These are phyloP conservation scores for Tolypocladium ovalisporum DNA, from an alignment of 2,329 filamentous ascomycete species.

Conservation along the genomic window DNA sequence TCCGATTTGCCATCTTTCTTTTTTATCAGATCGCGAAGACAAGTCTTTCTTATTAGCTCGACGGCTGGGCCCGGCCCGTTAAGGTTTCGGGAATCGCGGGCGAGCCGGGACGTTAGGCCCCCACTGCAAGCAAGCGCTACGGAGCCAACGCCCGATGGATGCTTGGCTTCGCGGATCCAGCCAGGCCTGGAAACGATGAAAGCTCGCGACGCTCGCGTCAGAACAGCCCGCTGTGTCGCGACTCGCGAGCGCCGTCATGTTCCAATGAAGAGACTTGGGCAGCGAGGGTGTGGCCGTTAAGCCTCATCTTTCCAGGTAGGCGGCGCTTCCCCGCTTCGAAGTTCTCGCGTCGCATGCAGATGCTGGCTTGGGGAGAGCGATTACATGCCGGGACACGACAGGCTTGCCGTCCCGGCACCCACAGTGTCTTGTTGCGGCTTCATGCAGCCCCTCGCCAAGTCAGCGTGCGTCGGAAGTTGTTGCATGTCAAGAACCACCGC, in stretches of 20 bases:
- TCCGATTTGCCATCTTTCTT: too few species aligned
- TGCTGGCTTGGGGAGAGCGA: not conserved
- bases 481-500: not conserved
- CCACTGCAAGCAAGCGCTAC: not conserved
- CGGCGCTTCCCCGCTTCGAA: not conserved
- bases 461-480: not conserved
- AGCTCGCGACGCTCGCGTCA: not conserved
- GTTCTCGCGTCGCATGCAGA: not conserved
- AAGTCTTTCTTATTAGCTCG: not conserved
- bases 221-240: not conserved
- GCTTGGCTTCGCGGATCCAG: not conserved
- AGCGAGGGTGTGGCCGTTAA: not conserved
- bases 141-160: not conserved
- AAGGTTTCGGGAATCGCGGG: not conserved
- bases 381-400: not conserved
- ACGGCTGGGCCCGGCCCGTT: not conserved
- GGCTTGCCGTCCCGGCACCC: not conserved
- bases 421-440: not conserved
- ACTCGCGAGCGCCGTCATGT: not conserved
- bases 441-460: not conserved
- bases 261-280: not conserved
- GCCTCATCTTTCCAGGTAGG: constrained; percentile 3
- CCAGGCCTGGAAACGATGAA: not conserved
- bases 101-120: not conserved
- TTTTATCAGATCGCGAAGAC: not conserved